Evolutionary conservation across 768 basidiomycete genomes (phyloP), one percentile per base, ranked within the genome.

Genomic region (Boletus sensibilis): DNA sequence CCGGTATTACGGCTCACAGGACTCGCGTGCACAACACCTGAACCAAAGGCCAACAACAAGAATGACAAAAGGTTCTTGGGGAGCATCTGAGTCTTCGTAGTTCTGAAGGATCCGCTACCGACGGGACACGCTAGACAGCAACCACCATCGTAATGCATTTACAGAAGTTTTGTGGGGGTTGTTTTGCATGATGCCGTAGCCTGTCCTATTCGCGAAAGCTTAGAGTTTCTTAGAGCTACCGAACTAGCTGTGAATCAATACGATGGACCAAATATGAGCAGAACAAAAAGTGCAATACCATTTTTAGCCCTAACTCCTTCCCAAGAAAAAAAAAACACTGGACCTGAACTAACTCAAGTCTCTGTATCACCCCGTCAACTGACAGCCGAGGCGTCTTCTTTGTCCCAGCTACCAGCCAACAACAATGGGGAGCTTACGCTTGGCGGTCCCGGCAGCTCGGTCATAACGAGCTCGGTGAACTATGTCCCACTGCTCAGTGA

Each of bases 371-470:
- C 7, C 7, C 27, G 27, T 29, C 27, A 29, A 7, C 27, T 29
- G 27, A n/a, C n/a, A n/a, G n/a, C n/a, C n/a, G 27, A 27, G 72
- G 72, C 12, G 56, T 77, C n/a, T 75, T 66, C 50, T 76, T 74
- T 55, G 59, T 52, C 27, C 72, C 72, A 8, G 29, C 53, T 21
- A 48, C 65, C 16, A 46, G 14, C 67, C 14, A 56, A 68, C 40
- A 62, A 56, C 33, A 57, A 55, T 11, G 60, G 70, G 14, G 34
- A 61, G 48, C 60, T 73, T 35, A 70, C 62, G 14, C 72, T 73
- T 52, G 73, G 71, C 33, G 65, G 57, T 0, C 61, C 57, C 41
- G 70, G 71, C 14, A 25, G 9, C 1, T 47, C 52, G 13, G 57
- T 57, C 10, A 61, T 27, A 33, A 66, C 42, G 8, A 52, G 61